Evolutionary conservation across 1,284 basidiomycete genomes (phyloP), one percentile per base, ranked within the genome.

Genomic region (Xanthoconium separans): DNA sequence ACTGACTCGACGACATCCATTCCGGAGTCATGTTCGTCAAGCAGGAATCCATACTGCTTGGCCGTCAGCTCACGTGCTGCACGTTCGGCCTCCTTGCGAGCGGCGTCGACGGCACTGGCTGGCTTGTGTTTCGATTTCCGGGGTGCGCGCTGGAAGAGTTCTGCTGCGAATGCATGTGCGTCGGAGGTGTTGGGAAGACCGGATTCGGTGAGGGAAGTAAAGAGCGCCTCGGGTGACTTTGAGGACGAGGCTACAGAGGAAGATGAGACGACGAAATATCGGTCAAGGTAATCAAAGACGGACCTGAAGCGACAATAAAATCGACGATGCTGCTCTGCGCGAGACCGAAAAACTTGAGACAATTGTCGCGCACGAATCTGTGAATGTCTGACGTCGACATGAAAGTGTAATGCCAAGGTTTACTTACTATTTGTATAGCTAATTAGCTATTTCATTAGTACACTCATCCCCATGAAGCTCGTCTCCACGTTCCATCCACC

Each of bases 301-400:
- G 58, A 89, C 91, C 91, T 70, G 88, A 84, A 44, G 91, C 91
- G 70, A 91, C 27, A 7, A 27, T 27, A 27, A 27, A 27, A 27
- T 27, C 27, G 27, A 27, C 27, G 27, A 89, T 91, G 58, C 84
- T 91, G 58, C 80, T 79, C 73, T 95, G 89, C 18, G 92, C 85
- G 43, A 91, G 81, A 54, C 89, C 90, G 63, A 95, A 87, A 58
- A 93, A 79, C 89, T 93, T 62, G 53, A 95, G 81, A 56, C 86
- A 85, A 75, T 93, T 92, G 77, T 95, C 93, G 71, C 86, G 89
- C 61, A 95, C 87, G 72, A 89, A 95, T 60, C 86, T 80, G 65
- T 90, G 78, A 51, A 91, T 77, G 60, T 84, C 80, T 50, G 51
- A 43, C 27, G 80, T 78, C 58, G 68, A 66, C 66, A 71, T 68